These are phyloP conservation scores for Golubevia sp. DNA, from an alignment of 1,284 basidiomycete species.

Conservation along the genomic window DNA sequence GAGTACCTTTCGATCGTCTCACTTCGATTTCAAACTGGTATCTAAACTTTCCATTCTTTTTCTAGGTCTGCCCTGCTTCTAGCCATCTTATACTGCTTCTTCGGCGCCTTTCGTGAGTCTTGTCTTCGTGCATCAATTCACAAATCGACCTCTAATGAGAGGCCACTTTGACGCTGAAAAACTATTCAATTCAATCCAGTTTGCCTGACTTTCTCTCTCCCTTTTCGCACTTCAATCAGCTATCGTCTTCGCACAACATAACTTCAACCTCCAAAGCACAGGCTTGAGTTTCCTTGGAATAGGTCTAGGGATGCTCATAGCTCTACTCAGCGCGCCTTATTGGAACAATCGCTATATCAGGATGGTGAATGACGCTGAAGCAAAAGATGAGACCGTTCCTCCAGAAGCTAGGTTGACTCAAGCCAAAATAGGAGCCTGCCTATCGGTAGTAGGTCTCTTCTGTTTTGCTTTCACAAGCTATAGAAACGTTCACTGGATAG, in stretches of 20 bases:
- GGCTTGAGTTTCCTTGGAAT: constrained; percentile 76
- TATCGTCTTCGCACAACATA: constrained; percentile 20
- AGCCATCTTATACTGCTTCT: constrained; percentile 76
- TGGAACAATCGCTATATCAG: constrained; percentile 66
- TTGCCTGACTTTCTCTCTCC: neutral
- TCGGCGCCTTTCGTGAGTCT: constrained; percentile 69
- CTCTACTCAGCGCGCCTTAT: constrained; percentile 68
- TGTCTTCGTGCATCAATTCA: neutral
- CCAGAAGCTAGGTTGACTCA: constrained; percentile 74
- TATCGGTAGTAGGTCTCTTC: constrained; percentile 72
- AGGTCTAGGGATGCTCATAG: constrained; percentile 71
- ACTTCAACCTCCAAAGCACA: constrained; percentile 66
- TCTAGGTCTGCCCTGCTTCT: constrained; percentile 69
- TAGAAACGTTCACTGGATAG: constrained; percentile 71
- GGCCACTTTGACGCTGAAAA: neutral
- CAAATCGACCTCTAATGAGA: neutral
- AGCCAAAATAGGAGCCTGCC: constrained; percentile 72
- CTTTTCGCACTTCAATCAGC: too few relatives aligned
- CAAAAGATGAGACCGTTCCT: constrained; percentile 67
- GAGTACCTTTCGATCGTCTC: neutral
- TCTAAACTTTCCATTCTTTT: neutral
- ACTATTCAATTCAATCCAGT: neutral
- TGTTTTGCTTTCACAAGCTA: constrained; percentile 77
- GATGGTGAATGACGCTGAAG: constrained; percentile 27
- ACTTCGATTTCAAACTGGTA: too few relatives aligned